phyloP scores from a whole-genome alignment of 1,284 basidiomycete species.

The Ceratorhiza oryzae-sativae region DNA sequence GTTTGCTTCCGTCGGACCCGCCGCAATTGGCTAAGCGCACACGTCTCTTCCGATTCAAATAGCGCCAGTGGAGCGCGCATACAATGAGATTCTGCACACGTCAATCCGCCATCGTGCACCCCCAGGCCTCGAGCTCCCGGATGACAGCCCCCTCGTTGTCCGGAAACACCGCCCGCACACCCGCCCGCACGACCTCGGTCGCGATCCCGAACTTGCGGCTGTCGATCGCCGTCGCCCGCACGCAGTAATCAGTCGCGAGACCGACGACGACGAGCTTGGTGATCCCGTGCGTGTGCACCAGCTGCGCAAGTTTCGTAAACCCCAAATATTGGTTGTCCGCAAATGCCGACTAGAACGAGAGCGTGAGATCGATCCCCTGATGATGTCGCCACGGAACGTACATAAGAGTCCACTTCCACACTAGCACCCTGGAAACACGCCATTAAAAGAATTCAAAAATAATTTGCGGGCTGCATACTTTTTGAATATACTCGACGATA shows the following conservation, averaged over 20 bases:
- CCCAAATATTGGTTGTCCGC: slow-evolving; percentile 51
- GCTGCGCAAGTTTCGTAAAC: slow-evolving; percentile 51
- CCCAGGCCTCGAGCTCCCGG: slow-evolving; percentile 41
- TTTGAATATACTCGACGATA: slow-evolving; percentile 47
- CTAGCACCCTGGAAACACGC: slow-evolving; percentile 53
- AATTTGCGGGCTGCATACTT: slow-evolving; percentile 33
- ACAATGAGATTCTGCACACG: not conserved
- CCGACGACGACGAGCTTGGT: slow-evolving; percentile 61
- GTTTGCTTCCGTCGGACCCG: slow-evolving; percentile 39
- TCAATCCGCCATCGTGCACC: slow-evolving; percentile 33
- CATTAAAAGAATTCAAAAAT: not conserved
- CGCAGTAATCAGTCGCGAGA: slow-evolving; percentile 70
- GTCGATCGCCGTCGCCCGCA: slow-evolving; percentile 56
- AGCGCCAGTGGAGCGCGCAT: slow-evolving; percentile 22
- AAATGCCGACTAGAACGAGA: slow-evolving; percentile 47
- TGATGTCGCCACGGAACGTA: slow-evolving; percentile 6
- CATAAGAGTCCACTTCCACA: slow-evolving; percentile 60
- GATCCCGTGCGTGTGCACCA: slow-evolving; percentile 52
- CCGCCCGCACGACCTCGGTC: slow-evolving; percentile 46
- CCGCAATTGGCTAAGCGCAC: slow-evolving; percentile 32
- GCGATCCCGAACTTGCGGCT: slow-evolving; percentile 55
- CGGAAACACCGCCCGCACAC: slow-evolving; percentile 42
- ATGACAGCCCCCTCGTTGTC: slow-evolving; percentile 40
- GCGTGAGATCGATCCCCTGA: slow-evolving; percentile 4
- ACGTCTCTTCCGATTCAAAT: slow-evolving; percentile 18